A percentile compares a stretch with the other conserved stretches of the same genome.
Evolutionary conservation across 148 eudicot genomes (phyloP).

Genomic region (Mesembryanthemum crystallinum): DNA sequence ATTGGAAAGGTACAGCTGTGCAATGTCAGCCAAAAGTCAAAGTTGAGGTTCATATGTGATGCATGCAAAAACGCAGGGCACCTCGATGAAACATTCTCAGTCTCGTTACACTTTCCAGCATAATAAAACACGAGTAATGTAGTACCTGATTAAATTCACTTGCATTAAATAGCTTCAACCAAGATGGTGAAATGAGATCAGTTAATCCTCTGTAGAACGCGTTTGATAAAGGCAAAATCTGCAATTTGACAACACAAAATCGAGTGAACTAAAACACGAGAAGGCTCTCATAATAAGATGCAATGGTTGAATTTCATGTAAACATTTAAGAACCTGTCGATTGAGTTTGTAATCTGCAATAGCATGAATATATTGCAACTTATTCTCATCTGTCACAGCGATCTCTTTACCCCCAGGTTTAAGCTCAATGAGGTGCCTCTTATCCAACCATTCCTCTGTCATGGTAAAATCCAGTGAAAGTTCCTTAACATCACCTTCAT

Average conservation of each 20-base stretch:
- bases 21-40: background rate
- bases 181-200: constrained; percentile 89
- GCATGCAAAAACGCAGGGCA: background rate
- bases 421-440: constrained; percentile 68
- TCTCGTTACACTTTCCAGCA: background rate
- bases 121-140: constrained; percentile 1
- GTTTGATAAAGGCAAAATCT: constrained; percentile 83
- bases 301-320: background rate
- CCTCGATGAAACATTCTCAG: background rate
- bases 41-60: background rate
- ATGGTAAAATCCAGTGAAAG: constrained; percentile 90
- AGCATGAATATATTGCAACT: constrained; percentile 93
- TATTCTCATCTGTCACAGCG: constrained; percentile 81
- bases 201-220: constrained; percentile 90
- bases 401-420: constrained; percentile 89
- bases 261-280: constrained; percentile 20
- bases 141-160: constrained; percentile 96
- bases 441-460: constrained; percentile 80
- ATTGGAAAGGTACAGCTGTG: background rate
- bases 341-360: constrained; percentile 96
- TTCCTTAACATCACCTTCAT: constrained; percentile 82
- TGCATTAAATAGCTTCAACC: constrained; percentile 95
- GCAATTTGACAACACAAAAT: constrained; percentile 32
- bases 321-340: constrained; percentile 60
- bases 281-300: constrained; percentile 7